Base-by-base conservation (phyloP, 1,139 yeast species). In the Magnusiomyces tetraspermus region DNA sequence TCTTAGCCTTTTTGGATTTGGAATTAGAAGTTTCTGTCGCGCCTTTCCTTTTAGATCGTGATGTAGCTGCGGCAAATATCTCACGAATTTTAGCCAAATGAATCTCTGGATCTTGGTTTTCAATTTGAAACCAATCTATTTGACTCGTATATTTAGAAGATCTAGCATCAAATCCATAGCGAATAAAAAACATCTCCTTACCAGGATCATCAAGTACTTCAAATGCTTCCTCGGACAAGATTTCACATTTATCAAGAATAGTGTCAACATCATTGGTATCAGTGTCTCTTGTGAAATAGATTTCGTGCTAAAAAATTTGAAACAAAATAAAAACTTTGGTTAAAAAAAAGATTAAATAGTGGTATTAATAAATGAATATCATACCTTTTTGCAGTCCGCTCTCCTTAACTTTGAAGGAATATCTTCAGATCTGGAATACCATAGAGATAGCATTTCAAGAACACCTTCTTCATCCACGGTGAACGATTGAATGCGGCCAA, bases 401-500 rank as follows among this genome's bases (percentile, higher is more conserved):
- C 49, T 42, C 17, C 33, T 31, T 13, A 36, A 38, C 24, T 42
- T 42, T 2, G 51, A 28, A 2, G 49, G 41, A 13, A 52, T 33
- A 24, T 54, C 53, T 15, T 26, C 23, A 8, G 58, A 57, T 31
- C 58, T 48, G 4, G 55, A 50, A 41, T 61, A 58, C 64, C 64
- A 61, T 24, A 55, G 30, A 11, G 59, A 48, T 24, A 43, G 50
- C 26, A 57, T 57, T 31, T 57, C 57, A 55, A 59, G 49, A 21
- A 54, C 33, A 2, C 60, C 63, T 11, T 55, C 53, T 13, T 48
- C 43, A 41, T 54, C 51, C 46, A 51, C 55, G n/a, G 45, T 51
- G 45, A 61, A 61, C n/a, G 52, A 55, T 24, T 53, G 51, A 36
- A 61, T 57, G 19, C 61, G 36, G 1, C 58, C 64, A 22, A 61